Percentiles rank a stretch among this genome's conserved stretches.
These are phyloP conservation scores for Carex myosuroides DNA, from an alignment of 176 grass and related monocot genomes.

Conservation along the genomic window DNA sequence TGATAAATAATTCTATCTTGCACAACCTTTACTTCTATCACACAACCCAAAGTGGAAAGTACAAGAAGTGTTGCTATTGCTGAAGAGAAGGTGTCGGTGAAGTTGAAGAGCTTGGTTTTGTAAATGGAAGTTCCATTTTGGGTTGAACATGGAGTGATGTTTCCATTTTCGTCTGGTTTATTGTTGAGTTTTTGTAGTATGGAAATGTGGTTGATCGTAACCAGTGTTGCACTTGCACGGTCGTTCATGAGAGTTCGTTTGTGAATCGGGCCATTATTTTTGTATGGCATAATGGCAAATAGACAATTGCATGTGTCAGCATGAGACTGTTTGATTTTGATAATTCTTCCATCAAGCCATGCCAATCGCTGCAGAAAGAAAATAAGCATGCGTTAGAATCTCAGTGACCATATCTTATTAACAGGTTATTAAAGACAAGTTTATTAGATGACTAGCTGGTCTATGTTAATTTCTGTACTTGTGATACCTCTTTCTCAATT, in stretches of 20 bases:
- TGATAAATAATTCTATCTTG: slow-evolving; percentile 51
- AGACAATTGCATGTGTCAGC: slow-evolving; percentile 43
- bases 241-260: slow-evolving; percentile 22
- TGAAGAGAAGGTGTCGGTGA: slow-evolving; percentile 44
- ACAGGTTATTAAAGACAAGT: neutral
- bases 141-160: slow-evolving; percentile 31
- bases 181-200: slow-evolving; percentile 57
- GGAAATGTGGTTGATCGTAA: slow-evolving; percentile 42
- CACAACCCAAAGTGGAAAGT: slow-evolving; percentile 56
- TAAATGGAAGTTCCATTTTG: slow-evolving; percentile 39
- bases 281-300: slow-evolving; percentile 48
- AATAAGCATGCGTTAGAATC: slow-evolving; percentile 1
- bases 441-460: neutral
- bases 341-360: slow-evolving; percentile 63
- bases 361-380: slow-evolving; percentile 28
- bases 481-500: neutral
- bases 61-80: slow-evolving; percentile 57
- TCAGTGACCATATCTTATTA: slow-evolving; percentile 2
- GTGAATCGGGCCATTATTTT: slow-evolving; percentile 26
- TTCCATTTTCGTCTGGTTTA: slow-evolving; percentile 28
- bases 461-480: neutral
- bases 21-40: slow-evolving; percentile 61
- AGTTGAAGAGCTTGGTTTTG: slow-evolving; percentile 43
- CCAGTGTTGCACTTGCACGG: slow-evolving; percentile 24
- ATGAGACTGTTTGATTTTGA: slow-evolving; percentile 46